Base-by-base conservation (phyloP, 2,329 filamentous ascomycete species). In the Phaeosphaeriaceae sp. region DNA sequence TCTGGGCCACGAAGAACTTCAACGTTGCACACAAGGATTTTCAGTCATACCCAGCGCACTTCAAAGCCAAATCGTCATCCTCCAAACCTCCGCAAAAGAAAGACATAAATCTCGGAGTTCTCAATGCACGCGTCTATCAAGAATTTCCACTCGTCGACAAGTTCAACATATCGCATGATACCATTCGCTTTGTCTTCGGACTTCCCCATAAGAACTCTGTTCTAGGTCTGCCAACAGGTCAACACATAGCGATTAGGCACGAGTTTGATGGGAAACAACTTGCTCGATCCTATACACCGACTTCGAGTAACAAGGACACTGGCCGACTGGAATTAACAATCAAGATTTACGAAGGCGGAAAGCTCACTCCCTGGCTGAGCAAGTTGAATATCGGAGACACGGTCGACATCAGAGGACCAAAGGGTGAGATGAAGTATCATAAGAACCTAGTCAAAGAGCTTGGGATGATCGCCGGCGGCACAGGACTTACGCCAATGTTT, bases 221-320 rank as follows among this genome's bases (percentile, higher is more conserved):
- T 4, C 57, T 77, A 5, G 75, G 75, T 11, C 61, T 78, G 21
- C 76, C 76, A 1, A 77, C 72, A 24, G 75, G 75, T 6, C 75
- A 77, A 51, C 75, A 77, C 49, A 60, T 77, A 3, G 67, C 73
- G 1, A 73, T 77, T 56, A 66, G 65, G 7, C 73, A 93, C 55
- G 85, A 84, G 53, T 87, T 96, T 62, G 89, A 92, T 70, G 92
- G 92, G 74, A 79, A 65, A 40, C 50, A 53, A 9, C 53, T 71
- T 10, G 31, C 62, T 3, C 62, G 67, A 22, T 69, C 66, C 5
- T 71, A 71, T 50, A 70, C 68, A 9, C 68, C 74, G 21, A 78
- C 78, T 51, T 77, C 77, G 20, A 80, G 79, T 68, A 87, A 86
- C 56, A 86, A 93, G 59, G 88, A 91, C 65, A 77, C 74, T 0